These are phyloP conservation scores for Xylaria polymorpha DNA, from an alignment of 2,329 filamentous ascomycete species.

Conservation along the genomic window DNA sequence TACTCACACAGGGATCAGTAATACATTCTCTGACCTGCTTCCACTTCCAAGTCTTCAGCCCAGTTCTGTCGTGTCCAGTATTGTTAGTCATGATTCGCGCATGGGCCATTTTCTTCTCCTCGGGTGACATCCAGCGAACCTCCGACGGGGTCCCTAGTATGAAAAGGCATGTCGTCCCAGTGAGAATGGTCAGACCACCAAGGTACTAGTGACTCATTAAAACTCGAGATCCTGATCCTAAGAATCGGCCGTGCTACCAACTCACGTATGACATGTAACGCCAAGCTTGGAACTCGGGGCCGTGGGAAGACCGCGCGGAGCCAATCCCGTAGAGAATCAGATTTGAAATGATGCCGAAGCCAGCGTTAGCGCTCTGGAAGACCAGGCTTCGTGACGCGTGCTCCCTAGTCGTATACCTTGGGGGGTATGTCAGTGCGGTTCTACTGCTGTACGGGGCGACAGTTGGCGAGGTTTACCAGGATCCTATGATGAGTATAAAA, in stretches of 20 bases:
- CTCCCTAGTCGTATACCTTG: constrained; percentile 55
- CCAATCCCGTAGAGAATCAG: constrained; percentile 55
- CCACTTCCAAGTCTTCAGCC: constrained; percentile 54
- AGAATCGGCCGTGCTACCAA: constrained; percentile 17
- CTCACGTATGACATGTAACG: constrained; percentile 54
- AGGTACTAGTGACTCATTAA: constrained; percentile 48
- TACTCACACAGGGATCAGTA: constrained; percentile 49
- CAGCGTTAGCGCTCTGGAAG: constrained; percentile 54
- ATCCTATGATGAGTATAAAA: constrained; percentile 53
- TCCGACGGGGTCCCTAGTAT: constrained; percentile 54
- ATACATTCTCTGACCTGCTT: constrained; percentile 53
- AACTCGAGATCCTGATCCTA: neutral
- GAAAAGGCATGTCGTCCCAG: constrained; percentile 50
- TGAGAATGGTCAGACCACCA: constrained; percentile 51
- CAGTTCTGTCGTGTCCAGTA: constrained; percentile 53
- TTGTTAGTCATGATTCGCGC: constrained; percentile 53
- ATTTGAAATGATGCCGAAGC: constrained; percentile 52
- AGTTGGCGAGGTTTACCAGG: constrained; percentile 34
- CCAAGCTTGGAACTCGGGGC: constrained; percentile 52
- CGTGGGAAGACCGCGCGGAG: constrained; percentile 44
- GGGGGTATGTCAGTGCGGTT: constrained; percentile 30
- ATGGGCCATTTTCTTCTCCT: constrained; percentile 54
- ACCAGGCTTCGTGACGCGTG: constrained; percentile 52
- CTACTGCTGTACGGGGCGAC: neutral
- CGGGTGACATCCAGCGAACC: constrained; percentile 52